A percentile compares a stretch with the other conserved stretches of the same genome.
Conservation (phyloP, 2,329 filamentous ascomycete genomes). For the Pezicula neosporulosa region DNA sequence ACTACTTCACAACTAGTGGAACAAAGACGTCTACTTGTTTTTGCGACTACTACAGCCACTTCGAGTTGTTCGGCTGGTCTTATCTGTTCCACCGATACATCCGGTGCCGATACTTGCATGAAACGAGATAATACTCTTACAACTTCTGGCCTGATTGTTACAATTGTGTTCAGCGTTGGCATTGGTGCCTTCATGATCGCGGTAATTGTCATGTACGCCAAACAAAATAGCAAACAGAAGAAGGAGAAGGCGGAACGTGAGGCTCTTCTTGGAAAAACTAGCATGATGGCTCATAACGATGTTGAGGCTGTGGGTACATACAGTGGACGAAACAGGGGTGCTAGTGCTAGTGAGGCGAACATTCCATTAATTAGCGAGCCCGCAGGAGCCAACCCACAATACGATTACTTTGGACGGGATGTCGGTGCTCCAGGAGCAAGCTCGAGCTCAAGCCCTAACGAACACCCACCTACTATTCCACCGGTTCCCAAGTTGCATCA, state of each 20-base stretch:
- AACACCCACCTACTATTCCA: background rate
- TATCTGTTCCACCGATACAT: conserved; percentile 13
- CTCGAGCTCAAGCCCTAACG: background rate
- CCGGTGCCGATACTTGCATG: conserved; percentile 15
- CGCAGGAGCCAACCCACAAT: conserved; percentile 1
- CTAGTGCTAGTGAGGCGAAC: conserved; percentile 4
- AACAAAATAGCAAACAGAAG: background rate
- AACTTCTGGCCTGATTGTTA: conserved; percentile 18
- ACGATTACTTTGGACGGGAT: conserved; percentile 9
- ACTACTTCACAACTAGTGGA: background rate
- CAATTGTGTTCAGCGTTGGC: conserved; percentile 16
- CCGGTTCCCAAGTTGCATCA: conserved; percentile 13
- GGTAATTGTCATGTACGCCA: conserved; percentile 5
- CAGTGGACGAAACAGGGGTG: background rate
- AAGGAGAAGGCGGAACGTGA: background rate
- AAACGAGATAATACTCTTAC: conserved; percentile 14
- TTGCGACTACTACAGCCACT: conserved; percentile 8
- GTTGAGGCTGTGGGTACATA: conserved; percentile 8
- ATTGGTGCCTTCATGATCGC: conserved; percentile 10
- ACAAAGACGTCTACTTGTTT: conserved; percentile 9
- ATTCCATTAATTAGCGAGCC: conserved; percentile 12
- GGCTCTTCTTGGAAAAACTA: background rate
- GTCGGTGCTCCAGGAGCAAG: conserved; percentile 1
- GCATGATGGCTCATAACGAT: conserved; percentile 4
- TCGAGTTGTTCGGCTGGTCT: conserved; percentile 15